Base-by-base conservation (phyloP, 225 moss, liverwort and hornwort genomes). In the Thuidium tamariscinum region DNA sequence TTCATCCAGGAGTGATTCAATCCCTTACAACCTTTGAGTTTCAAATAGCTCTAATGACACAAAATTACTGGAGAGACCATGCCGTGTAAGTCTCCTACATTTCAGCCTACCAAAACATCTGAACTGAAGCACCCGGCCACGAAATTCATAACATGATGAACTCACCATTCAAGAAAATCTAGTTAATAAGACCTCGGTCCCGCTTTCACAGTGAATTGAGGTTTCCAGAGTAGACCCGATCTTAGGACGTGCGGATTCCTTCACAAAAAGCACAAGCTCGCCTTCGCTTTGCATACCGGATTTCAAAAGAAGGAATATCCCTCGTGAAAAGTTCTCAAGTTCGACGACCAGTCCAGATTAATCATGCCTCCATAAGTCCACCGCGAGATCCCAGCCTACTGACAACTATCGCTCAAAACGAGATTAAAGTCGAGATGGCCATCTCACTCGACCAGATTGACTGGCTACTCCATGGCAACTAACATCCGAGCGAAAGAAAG, bases 111-210 rank as follows among this genome's bases (percentile, higher is more conserved):
- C 88, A 89, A 87, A 86, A 80, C 86, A 86, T 88, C 89, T 90
- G 64, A 89, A 90, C 88, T 84, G 92, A 55, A 89, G 85, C 86
- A 92, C 86, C 87, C 86, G 88, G 84, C 91, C 92, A 87, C 92
- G 84, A 85, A 91, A 93, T 91, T 93, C 92, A 90, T 82, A 87
- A 59, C 90, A 88, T 82, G 78, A 73, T 85, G 89, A 89, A 90
- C 89, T 92, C 93, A 93, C 92, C 93, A 93, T 93, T 88, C 93
- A 91, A 89, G 81, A 91, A 86, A 84, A 79, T 87, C 85, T 84
- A 84, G 61, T 36, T 79, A 83, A 68, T 71, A 83, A 80, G 72
- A 72, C 81, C 90, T 87, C 74, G 67, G 85, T 86, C 85, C 83
- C 86, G 82, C 91, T 74, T 83, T 42, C 59, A 85, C 56, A 70